phyloP scores from a whole-genome alignment of 768 basidiomycete genomes.

The Lactarius sanguifluus region DNA sequence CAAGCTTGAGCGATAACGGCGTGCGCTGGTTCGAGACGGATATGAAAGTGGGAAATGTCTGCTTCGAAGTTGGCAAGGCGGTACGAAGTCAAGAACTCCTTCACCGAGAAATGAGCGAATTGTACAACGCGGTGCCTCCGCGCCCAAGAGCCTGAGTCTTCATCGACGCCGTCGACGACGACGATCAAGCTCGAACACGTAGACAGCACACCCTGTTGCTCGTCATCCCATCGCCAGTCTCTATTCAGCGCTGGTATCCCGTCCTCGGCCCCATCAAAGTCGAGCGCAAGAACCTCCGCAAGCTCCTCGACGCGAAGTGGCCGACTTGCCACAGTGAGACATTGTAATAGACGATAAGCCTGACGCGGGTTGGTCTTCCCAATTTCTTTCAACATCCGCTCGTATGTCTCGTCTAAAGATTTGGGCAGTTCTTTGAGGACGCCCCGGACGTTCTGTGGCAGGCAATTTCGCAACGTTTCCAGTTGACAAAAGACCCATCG shows the following conservation, averaged over 20 bases:
- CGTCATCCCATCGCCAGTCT: background rate
- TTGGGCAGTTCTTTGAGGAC: background rate
- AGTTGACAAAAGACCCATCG: background rate
- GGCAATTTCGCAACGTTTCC: background rate
- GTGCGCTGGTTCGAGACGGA: background rate
- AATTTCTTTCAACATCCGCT: background rate
- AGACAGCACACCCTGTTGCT: background rate
- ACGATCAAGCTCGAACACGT: background rate
- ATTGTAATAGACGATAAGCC: background rate
- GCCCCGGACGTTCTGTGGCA: background rate
- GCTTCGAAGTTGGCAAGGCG: background rate
- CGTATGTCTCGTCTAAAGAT: background rate
- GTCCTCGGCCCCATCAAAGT: background rate
- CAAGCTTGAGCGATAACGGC: background rate
- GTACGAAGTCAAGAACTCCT: conserved; percentile 7
- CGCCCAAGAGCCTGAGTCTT: too few species aligned
- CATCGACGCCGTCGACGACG: background rate
- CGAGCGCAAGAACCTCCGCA: background rate
- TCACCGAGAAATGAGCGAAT: background rate
- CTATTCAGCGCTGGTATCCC: background rate
- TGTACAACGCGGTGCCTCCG: background rate
- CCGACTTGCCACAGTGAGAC: background rate
- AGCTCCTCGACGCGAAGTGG: background rate
- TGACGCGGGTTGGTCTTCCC: background rate
- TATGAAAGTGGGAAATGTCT: background rate